Evolutionary conservation across 2,329 filamentous ascomycete species (phyloP).

Genomic region (Alternaria brassicicola): DNA sequence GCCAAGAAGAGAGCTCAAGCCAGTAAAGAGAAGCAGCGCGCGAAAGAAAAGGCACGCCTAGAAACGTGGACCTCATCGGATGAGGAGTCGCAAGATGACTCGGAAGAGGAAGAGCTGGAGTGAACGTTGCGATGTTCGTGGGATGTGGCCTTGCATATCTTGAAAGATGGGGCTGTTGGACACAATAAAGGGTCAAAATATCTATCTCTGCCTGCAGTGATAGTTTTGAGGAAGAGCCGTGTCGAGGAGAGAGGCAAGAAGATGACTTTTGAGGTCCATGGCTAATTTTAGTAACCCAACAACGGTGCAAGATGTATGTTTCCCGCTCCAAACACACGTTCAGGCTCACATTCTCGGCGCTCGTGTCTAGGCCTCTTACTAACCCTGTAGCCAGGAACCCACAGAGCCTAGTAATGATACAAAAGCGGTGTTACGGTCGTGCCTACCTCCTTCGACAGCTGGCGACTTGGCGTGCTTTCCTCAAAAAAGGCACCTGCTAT

Average conservation of each 20-base stretch:
- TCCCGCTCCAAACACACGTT: background rate
- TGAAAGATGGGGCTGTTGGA: background rate
- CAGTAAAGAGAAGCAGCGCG: background rate
- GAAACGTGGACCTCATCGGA: background rate
- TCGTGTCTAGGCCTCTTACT: background rate
- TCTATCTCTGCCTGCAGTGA: background rate
- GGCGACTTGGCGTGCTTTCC: background rate
- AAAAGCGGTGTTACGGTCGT: conserved; percentile 3
- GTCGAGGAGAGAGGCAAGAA: background rate
- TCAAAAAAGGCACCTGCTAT: background rate
- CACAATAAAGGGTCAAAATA: background rate
- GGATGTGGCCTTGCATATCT: background rate
- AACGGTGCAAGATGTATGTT: background rate
- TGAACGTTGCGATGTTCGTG: background rate
- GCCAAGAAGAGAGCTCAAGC: background rate
- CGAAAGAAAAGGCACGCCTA: background rate
- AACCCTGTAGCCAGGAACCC: background rate
- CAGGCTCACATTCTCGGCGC: too few relatives aligned
- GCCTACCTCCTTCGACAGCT: background rate
- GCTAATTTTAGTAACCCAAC: background rate
- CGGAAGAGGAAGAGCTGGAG: background rate
- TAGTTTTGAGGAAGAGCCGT: background rate
- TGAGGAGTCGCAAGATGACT: background rate
- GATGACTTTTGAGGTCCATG: background rate
- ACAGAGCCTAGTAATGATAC: background rate